Percentiles rank a stretch among this genome's conserved stretches.
These are phyloP conservation scores for Xylariales sp. DNA, from an alignment of 2,329 filamentous ascomycete genomes.

Conservation along the genomic window DNA sequence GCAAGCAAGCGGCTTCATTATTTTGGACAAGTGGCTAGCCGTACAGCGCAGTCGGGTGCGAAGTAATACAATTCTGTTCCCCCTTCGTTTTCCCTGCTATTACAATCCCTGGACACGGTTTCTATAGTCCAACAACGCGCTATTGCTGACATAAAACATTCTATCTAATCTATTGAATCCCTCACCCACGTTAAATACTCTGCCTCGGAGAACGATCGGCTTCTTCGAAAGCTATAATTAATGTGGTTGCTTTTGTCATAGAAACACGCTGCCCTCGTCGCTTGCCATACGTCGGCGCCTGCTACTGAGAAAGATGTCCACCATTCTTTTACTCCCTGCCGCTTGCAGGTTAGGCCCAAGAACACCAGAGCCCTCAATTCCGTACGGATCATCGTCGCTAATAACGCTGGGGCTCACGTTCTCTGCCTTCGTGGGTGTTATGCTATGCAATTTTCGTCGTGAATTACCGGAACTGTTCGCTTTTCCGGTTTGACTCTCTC, in stretches of 20 bases:
- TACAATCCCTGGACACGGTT: background rate
- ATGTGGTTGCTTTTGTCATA: conserved; percentile 40
- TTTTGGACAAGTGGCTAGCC: background rate
- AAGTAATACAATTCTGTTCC: background rate
- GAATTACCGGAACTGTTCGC: conserved; percentile 24
- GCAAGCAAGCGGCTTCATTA: background rate
- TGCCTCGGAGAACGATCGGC: background rate
- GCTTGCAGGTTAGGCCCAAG: conserved; percentile 46
- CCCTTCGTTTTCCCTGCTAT: background rate
- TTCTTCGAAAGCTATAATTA: conserved; percentile 8
- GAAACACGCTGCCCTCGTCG: conserved; percentile 52
- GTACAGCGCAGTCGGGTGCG: background rate
- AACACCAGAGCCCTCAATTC: conserved; percentile 35
- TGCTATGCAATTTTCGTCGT: conserved; percentile 27
- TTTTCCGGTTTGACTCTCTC: conserved; percentile 39
- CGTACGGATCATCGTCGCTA: conserved; percentile 39
- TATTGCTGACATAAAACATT: conserved; percentile 18
- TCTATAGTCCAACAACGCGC: conserved; percentile 12
- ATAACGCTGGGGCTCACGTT: conserved; percentile 42
- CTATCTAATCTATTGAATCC: conserved; percentile 7
- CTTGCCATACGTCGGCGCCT: conserved; percentile 57
- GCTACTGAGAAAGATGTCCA: conserved; percentile 65
- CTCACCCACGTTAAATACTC: background rate
- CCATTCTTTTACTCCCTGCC: conserved; percentile 63
- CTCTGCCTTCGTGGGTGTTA: conserved; percentile 36